These are phyloP conservation scores for Ophiostoma ulmi DNA, from an alignment of 2,329 filamentous ascomycete genomes.

Conservation along the genomic window DNA sequence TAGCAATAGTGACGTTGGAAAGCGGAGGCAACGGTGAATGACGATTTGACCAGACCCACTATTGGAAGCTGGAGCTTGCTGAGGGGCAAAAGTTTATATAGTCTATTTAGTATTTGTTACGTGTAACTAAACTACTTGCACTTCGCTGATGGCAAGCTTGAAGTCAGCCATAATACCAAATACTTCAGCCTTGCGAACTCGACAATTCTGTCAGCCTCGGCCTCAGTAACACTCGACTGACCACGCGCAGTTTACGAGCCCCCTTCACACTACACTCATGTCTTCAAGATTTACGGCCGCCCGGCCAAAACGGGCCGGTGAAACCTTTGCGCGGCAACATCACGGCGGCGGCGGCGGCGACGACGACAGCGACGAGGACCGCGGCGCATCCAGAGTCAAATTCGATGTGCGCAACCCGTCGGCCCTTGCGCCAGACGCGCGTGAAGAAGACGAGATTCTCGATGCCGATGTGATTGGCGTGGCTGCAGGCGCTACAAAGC, in stretches of 20 bases:
- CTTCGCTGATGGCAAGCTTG: neutral
- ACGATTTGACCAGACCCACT: neutral
- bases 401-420: conserved; percentile 96
- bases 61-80: conserved; percentile 4
- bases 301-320: conserved; percentile 76
- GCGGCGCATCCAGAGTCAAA: conserved; percentile 60
- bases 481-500: conserved; percentile 68
- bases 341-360: conserved; percentile 51
- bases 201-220: neutral
- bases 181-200: neutral
- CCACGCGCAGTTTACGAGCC: neutral
- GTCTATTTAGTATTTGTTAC: neutral
- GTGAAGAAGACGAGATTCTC: conserved; percentile 66
- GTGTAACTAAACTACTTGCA: neutral
- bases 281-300: conserved; percentile 58
- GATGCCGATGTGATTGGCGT: conserved; percentile 91
- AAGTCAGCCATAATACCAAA: neutral
- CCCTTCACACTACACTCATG: conserved; percentile 36
- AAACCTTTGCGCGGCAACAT: conserved; percentile 72
- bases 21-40: conserved; percentile 11
- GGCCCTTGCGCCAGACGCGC: conserved; percentile 75
- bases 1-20: conserved; percentile 3
- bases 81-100: conserved; percentile 7
- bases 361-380: conserved; percentile 42
- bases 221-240: neutral